Percentiles rank a stretch among this genome's conserved stretches.
These are phyloP conservation scores for Phyllachora maydis DNA, from an alignment of 2,329 filamentous ascomycete species.

Conservation along the genomic window DNA sequence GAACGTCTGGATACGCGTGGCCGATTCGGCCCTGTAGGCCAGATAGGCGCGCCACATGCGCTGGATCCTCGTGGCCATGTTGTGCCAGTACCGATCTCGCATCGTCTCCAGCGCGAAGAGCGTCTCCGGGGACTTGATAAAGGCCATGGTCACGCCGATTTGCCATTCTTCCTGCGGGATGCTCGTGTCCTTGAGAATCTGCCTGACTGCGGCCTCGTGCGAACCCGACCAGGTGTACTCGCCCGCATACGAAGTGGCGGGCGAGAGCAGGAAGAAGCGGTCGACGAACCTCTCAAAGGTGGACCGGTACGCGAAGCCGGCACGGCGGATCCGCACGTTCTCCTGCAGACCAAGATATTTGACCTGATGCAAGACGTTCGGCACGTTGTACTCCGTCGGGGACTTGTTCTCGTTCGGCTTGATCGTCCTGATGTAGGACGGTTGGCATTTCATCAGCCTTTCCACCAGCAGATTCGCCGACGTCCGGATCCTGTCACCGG, in stretches of 20 bases:
- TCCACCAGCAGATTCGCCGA: conserved; percentile 91
- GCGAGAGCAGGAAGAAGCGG: conserved; percentile 85
- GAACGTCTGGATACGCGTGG: conserved; percentile 82
- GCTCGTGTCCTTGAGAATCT: conserved; percentile 90
- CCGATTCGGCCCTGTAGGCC: conserved; percentile 78
- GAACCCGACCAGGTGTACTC: conserved; percentile 94
- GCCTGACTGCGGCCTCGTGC: conserved; percentile 66
- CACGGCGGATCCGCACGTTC: conserved; percentile 91
- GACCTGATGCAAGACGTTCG: conserved; percentile 92
- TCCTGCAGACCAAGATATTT: conserved; percentile 99
- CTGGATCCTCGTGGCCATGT: conserved; percentile 96
- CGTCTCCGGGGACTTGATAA: conserved; percentile 95
- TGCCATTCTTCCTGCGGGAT: conserved; percentile 94
- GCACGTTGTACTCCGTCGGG: conserved; percentile 72
- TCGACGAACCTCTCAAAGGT: conserved; percentile 97
- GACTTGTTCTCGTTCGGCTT: conserved; percentile 99
- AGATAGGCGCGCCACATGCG: conserved; percentile 94
- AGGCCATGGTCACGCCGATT: conserved; percentile 90
- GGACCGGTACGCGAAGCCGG: conserved; percentile 91
- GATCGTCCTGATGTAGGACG: conserved; percentile 96
- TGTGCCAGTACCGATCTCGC: conserved; percentile 97
- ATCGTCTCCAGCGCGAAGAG: conserved; percentile 93
- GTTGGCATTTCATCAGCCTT: conserved; percentile 91
- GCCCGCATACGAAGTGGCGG: conserved; percentile 86
- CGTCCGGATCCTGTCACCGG: conserved; percentile 85